phyloP scores from a whole-genome alignment of 768 basidiomycete species.

The Lactarius tabidus region DNA sequence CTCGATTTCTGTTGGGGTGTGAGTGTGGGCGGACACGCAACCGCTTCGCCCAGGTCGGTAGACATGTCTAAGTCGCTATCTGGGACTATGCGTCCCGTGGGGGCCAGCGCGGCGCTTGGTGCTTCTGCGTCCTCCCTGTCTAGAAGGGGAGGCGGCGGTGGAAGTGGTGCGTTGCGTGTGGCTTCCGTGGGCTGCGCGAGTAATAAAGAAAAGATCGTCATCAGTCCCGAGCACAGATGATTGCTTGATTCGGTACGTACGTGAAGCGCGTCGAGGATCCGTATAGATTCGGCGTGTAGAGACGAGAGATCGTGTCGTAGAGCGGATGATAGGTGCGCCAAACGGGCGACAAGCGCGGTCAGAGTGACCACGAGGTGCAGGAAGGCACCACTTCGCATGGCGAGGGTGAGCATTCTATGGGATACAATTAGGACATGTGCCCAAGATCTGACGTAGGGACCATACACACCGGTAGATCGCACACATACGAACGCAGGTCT shows the following conservation, averaged over 20 bases:
- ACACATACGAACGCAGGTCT: slow-evolving; percentile 47
- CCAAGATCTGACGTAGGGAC: not conserved
- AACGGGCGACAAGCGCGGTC: slow-evolving; percentile 56
- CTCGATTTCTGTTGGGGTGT: not conserved
- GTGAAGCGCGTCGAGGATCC: slow-evolving; percentile 6
- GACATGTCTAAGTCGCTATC: slow-evolving; percentile 13
- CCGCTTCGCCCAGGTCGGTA: slow-evolving; percentile 13
- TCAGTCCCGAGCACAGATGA: not conserved
- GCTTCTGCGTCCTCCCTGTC: not conserved
- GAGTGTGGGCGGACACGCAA: not conserved
- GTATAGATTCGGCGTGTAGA: slow-evolving; percentile 11
- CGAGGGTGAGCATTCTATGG: slow-evolving; percentile 55
- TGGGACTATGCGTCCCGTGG: not conserved
- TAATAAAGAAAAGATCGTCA: too few relatives aligned
- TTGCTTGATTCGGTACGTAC: slow-evolving; percentile 4
- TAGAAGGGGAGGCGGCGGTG: not conserved
- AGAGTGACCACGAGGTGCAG: slow-evolving; percentile 62
- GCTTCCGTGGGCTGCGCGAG: slow-evolving; percentile 3
- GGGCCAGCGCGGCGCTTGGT: not conserved
- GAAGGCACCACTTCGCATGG: slow-evolving; percentile 72
- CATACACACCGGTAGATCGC: slow-evolving; percentile 49
- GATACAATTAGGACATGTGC: not conserved
- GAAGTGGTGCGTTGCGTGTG: not conserved
- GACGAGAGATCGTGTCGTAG: slow-evolving; percentile 1
- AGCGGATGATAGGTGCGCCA: slow-evolving; percentile 30